Evolutionary conservation across 768 basidiomycete genomes (phyloP), one percentile per base, ranked within the genome.

Genomic region (Austroboletus eburneus): DNA sequence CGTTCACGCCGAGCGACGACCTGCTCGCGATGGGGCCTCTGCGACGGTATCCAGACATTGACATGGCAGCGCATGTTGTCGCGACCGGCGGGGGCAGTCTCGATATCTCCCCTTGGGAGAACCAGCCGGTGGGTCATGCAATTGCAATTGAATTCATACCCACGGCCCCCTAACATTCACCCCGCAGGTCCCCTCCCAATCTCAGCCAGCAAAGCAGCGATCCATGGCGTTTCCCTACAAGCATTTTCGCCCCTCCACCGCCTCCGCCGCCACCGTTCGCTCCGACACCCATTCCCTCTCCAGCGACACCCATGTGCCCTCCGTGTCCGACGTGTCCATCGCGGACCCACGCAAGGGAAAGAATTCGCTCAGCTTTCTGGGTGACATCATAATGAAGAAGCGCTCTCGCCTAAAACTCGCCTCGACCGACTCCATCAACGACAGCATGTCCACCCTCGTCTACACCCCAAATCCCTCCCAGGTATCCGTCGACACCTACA

Each of bases 271-370:
- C 52, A 69, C 42, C 57, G 57, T 48, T n/a, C 62, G 55, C 24
- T 57, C 49, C 43, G 69, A 71, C 51, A 49, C 67, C n/a, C 50
- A 55, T 29, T 61, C 59, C 9, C 46, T 56, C 13, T 12, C 57
- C 24, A 50, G 56, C 32, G 70, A 70, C 35, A 50, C 59, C 5
- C 52, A 45, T 33, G 66, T 43, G 12, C 17, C 61, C 54, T 68
- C 55, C 49, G 64, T 52, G 54, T 68, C 57, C 53, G 72, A 57
- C 57, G 60, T 42, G 68, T 59, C 72, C 22, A 54, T 72, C 34
- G 54, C 51, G 40, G 64, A 72, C 30, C 47, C 61, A 0, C 74
- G 74, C 42, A 81, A 72, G 62, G 60, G 69, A 27, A 82, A 77
- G 62, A 69, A 74, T 9, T 77, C 76, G 14, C 61, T 79, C 35